These are phyloP conservation scores for Schizonepeta tenuifolia DNA, from an alignment of 257 asterid genomes.

Conservation along the genomic window DNA sequence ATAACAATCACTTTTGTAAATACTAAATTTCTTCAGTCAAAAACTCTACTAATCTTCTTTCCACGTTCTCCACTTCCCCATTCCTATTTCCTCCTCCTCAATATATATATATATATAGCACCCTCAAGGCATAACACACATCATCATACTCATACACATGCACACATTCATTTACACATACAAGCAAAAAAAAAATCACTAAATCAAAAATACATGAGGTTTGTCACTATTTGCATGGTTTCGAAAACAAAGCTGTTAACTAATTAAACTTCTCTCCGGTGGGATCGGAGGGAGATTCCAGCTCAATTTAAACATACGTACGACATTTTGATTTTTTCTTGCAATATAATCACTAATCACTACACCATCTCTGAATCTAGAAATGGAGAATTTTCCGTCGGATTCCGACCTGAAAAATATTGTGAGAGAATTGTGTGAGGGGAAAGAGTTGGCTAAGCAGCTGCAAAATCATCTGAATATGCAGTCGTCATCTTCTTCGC, in stretches of 20 bases:
- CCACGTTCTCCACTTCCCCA: background rate
- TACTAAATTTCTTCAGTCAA: constrained; percentile 33
- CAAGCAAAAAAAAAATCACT: background rate
- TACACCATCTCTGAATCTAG: constrained; percentile 3
- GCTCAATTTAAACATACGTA: background rate
- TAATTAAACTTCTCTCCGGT: background rate
- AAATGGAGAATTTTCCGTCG: constrained; percentile 49
- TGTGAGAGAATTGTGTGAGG: constrained; percentile 55
- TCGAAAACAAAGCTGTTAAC: constrained; percentile 19
- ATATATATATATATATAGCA: background rate
- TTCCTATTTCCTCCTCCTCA: background rate
- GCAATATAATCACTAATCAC: background rate
- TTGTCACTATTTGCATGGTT: constrained; percentile 19
- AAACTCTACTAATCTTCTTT: constrained; percentile 9
- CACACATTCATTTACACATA: background rate
- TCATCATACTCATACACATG: background rate
- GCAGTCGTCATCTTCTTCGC: constrained; percentile 44
- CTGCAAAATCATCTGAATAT: constrained; percentile 56
- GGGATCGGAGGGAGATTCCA: background rate
- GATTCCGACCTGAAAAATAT: constrained; percentile 43
- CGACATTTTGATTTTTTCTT: background rate
- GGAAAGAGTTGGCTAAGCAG: constrained; percentile 66
- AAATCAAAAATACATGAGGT: too few relatives aligned
- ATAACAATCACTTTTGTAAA: constrained; percentile 11
- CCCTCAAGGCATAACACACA: background rate